Evolutionary conservation across 805 yeast species (phyloP), one percentile per base, ranked within the genome.

Genomic region (Lipomyces orientalis): DNA sequence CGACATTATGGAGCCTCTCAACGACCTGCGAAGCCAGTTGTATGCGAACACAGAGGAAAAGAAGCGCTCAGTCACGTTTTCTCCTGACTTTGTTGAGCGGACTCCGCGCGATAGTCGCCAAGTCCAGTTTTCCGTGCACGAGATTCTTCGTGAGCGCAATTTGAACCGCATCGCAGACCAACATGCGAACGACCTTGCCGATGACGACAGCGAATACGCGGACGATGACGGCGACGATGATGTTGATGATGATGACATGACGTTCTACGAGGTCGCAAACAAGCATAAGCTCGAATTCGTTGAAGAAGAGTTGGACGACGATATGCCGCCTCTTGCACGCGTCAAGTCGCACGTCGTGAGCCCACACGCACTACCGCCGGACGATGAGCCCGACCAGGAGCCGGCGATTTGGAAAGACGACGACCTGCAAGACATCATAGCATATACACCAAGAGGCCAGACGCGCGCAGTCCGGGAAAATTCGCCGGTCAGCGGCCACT

Each of bases 251-350:
- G 60, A 58, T 22, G 33, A 58, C 35, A 4, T 33, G 37, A 33
- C 60, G 25, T 58, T 58, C 33, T 58, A 58, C 34, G 33, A 35
- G 16, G 60, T 46, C 35, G 68, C 68, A n/a, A 65, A 61, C 60
- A 43, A 52, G 60, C 64, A 65, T 35, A 60, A 52, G 25, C 46
- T n/a, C 56, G 19, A 22, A 52, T 31, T 9, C 34, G 2, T 25
- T 22, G 66, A 54, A 39, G 22, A 29, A 34, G 60, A 58, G 12
- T 51, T 10, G 12, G 62, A 63, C 16, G 65, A 64, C n/a, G 39
- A 43, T 37, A 39, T 67, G 54, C 61, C 70, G 10, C 39, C 16
- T 6, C 61, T 67, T 4, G 37, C 51, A 4, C 70, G 70, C 54
- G 64, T 63, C 35, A 22, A 39, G 16, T 64, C 70, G 9, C 67